Evolutionary conservation across 1,139 yeast genomes (phyloP), one percentile per base, ranked within the genome.

Genomic region (Geotrichum fermentans): DNA sequence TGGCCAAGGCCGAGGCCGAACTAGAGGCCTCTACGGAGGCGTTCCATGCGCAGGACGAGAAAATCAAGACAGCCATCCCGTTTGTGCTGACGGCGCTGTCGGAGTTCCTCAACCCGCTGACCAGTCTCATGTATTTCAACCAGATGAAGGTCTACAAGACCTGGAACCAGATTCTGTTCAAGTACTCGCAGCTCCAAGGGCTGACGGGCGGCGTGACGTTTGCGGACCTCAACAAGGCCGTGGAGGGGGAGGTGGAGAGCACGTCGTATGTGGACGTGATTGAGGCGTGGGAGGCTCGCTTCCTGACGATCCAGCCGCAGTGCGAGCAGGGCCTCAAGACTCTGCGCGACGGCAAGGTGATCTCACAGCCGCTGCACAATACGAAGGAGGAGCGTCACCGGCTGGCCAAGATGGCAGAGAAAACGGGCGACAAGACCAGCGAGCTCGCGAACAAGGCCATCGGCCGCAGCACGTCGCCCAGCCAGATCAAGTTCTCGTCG

Each of bases 21-120:
- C 57, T 66, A 17, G 67, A 64, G 22, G 49, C 53, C 26, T 64
- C 69, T 4, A 52, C 63, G 43, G 66, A 62, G 43, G 39, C 61
- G 5, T 64, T 67, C 57, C 68, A 66, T 28, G 64, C 63, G 1
- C 64, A 74, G 17, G 78, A 75, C 57, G 70, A 68, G 20, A 73
- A 72, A 54, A 61, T 73, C 26, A 68, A 70, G 52, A 55, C 69
- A 3, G 57, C 69, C 2, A 65, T 79, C 20, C 84, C 84, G 2
- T 75, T 73, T 50, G 66, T 74, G 4, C 61, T 77, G 47, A 61
- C 69, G 6, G 67, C 73, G 35, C 61, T 79, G 50, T 79, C 78
- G 32, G 83, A 79, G 60, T 78, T 78, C 55, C 64, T 79, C 14
- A 65, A 66, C 46, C 77, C 66, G 4, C 56, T 68, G 40, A 58